Evolutionary conservation across 495 filamentous ascomycete species (phyloP), one percentile per base, ranked within the genome.

Genomic region (Aspergillus coremiiformis): DNA sequence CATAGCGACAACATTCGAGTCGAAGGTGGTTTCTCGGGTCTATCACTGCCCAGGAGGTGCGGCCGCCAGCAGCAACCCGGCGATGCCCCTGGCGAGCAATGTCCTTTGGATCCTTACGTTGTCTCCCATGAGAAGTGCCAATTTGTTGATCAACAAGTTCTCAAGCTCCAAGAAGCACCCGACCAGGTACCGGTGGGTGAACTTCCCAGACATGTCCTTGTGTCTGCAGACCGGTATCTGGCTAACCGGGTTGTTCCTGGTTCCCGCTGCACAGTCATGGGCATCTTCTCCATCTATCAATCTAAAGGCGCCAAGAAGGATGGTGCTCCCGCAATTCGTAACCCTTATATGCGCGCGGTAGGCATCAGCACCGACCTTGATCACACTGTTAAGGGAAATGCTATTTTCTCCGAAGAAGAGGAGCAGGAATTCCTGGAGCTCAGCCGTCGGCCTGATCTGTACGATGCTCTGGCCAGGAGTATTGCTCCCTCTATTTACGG

Each of bases 401-500:
- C 84, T 1, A 75, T 87, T 35, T 99, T 96, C 69, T 87, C 89
- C 0, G 94, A 96, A 66, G 87, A 95, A 52, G 94, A 99, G 61
- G 94, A 97, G 66, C 91, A 97, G 67, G 93, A 97, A 57, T 99
- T 97, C 52, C 75, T 96, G 22, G 91, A 96, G 57, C 81, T 99
- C 66, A 95, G 89, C 60, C 78, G 92, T 49, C 76, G 90, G 23
- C 89, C 91, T 14, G 92, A 99, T 60, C 77, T 99, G 30, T 99
- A 97, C 66, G 85, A 87, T 24, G 79, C 86, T 29, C 89, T 99
- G 65, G 84, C 90, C 7, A 82, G 86, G 53, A 96, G 91, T 67
- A 95, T 99, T 57, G 94, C 93, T 14, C 94, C 94, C 0, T 96
- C 93, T 0, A 99, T 99, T 63, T 99, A 95, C 61, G 94, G 94